phyloP scores from a whole-genome alignment of 2,329 filamentous ascomycete genomes.

The Nemania abortiva region DNA sequence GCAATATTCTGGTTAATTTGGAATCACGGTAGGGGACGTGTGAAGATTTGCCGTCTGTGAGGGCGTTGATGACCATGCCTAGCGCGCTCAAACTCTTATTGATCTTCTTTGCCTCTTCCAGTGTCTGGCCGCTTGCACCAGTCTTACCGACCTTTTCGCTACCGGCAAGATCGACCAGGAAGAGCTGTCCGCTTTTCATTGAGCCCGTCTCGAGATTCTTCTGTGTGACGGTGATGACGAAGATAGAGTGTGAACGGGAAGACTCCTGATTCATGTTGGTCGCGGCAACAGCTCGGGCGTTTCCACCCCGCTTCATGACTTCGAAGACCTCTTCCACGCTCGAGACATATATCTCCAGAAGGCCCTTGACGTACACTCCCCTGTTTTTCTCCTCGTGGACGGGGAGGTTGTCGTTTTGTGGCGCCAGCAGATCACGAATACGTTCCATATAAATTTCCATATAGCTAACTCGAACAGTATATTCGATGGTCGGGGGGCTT shows the following conservation, averaged over 20 bases:
- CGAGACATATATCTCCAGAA: constrained; percentile 94
- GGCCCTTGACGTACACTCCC: constrained; percentile 95
- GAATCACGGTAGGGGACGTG: constrained; percentile 98
- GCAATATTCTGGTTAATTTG: constrained; percentile 94
- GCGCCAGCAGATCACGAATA: constrained; percentile 91
- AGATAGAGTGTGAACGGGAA: constrained; percentile 97
- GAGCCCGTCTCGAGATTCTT: constrained; percentile 98
- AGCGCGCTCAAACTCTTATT: constrained; percentile 99
- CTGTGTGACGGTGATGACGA: constrained; percentile 95
- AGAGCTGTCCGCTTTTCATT: constrained; percentile 94
- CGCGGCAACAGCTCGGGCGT: constrained; percentile 88
- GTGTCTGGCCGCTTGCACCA: constrained; percentile 93
- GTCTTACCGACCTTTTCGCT: constrained; percentile 99
- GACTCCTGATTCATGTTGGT: constrained; percentile 99
- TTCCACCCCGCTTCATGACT: constrained; percentile 93
- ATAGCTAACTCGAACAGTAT: constrained; percentile 98
- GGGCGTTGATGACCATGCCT: constrained; percentile 98
- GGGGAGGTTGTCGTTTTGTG: constrained; percentile 94
- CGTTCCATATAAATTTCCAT: constrained; percentile 99
- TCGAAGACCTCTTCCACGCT: constrained; percentile 97
- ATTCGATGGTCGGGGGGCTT: constrained; percentile 93
- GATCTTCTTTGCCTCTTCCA: constrained; percentile 99
- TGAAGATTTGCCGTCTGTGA: constrained; percentile 96
- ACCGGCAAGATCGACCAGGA: constrained; percentile 97
- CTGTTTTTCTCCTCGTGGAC: constrained; percentile 98